These are phyloP conservation scores for Neurospora sp. DNA, from an alignment of 495 filamentous ascomycete species.

Conservation along the genomic window DNA sequence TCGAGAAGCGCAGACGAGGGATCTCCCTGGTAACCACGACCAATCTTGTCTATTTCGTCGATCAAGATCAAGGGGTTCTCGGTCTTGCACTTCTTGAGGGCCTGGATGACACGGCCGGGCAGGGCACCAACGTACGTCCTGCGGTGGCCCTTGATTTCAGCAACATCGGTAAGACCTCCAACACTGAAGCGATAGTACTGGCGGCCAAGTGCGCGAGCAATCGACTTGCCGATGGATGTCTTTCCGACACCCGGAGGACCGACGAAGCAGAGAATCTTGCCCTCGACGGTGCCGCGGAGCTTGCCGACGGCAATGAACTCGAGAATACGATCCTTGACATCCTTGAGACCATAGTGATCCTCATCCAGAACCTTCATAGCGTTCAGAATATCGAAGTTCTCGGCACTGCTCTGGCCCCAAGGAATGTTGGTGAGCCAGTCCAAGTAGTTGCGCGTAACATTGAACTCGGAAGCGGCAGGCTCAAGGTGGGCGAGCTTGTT, in stretches of 20 bases:
- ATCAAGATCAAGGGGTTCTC: constrained; percentile 96
- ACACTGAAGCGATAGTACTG: constrained; percentile 98
- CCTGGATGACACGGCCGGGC: constrained; percentile 94
- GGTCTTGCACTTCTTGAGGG: constrained; percentile 97
- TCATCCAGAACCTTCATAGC: constrained; percentile 88
- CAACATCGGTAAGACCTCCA: constrained; percentile 91
- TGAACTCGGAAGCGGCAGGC: constrained; percentile 93
- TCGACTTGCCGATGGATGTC: constrained; percentile 97
- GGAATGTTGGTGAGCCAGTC: constrained; percentile 98
- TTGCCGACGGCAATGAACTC: constrained; percentile 99
- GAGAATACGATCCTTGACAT: constrained; percentile 97
- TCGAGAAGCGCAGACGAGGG: constrained; percentile 92
- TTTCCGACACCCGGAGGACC: constrained; percentile 94
- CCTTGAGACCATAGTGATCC: constrained; percentile 94
- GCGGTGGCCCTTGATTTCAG: constrained; percentile 98
- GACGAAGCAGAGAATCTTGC: constrained; percentile 97
- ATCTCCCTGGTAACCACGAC: constrained; percentile 89
- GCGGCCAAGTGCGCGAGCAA: constrained; percentile 85
- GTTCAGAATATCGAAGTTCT: constrained; percentile 91
- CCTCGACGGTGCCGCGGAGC: constrained; percentile 92
- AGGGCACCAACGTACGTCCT: constrained; percentile 95
- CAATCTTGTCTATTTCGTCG: constrained; percentile 97
- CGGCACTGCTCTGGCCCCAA: constrained; percentile 90
- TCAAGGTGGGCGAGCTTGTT: constrained; percentile 94
- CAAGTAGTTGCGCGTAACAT: constrained; percentile 97